These are phyloP conservation scores for Boletus pseudo-olivaceus DNA, from an alignment of 768 basidiomycete genomes.

Conservation along the genomic window DNA sequence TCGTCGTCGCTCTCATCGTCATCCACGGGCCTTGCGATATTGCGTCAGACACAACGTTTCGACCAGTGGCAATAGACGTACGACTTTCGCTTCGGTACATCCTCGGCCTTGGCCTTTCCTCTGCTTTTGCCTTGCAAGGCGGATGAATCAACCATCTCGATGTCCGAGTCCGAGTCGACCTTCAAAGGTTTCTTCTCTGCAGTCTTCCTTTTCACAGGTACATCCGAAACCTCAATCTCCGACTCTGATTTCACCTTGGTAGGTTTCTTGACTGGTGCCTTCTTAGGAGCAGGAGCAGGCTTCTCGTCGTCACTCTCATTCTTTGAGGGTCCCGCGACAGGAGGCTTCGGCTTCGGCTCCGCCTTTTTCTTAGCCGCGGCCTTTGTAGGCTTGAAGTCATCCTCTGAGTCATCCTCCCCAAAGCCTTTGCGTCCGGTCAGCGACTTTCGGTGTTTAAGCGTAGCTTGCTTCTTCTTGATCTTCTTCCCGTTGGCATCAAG, in stretches of 20 bases:
- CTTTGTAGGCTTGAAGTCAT: slow-evolving; percentile 55
- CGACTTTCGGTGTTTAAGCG: slow-evolving; percentile 53
- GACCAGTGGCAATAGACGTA: slow-evolving; percentile 25
- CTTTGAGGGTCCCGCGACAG: slow-evolving; percentile 41
- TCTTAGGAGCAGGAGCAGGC: slow-evolving; percentile 26
- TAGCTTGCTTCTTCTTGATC: slow-evolving; percentile 55
- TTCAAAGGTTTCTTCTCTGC: slow-evolving; percentile 22
- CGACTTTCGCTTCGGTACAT: slow-evolving; percentile 66
- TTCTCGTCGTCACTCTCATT: slow-evolving; percentile 42
- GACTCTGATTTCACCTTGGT: slow-evolving; percentile 38
- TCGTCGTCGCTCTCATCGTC: slow-evolving; percentile 44
- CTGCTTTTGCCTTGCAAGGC: slow-evolving; percentile 37
- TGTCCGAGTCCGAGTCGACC: slow-evolving; percentile 39
- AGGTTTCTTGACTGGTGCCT: slow-evolving; percentile 30
- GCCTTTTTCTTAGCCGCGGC: slow-evolving; percentile 40
- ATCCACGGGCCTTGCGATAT: slow-evolving; percentile 28
- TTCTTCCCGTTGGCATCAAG: slow-evolving; percentile 50
- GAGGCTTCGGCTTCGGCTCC: slow-evolving; percentile 25
- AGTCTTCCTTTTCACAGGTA: slow-evolving; percentile 20
- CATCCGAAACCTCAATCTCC: slow-evolving; percentile 34
- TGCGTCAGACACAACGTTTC: slow-evolving; percentile 7
- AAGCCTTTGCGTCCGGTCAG: slow-evolving; percentile 38
- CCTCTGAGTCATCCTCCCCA: slow-evolving; percentile 42
- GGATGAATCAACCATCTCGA: slow-evolving; percentile 27
- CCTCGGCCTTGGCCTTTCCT: slow-evolving; percentile 40